Conservation (phyloP, 2,329 filamentous ascomycete species). For the Epichloe gansuensis region DNA sequence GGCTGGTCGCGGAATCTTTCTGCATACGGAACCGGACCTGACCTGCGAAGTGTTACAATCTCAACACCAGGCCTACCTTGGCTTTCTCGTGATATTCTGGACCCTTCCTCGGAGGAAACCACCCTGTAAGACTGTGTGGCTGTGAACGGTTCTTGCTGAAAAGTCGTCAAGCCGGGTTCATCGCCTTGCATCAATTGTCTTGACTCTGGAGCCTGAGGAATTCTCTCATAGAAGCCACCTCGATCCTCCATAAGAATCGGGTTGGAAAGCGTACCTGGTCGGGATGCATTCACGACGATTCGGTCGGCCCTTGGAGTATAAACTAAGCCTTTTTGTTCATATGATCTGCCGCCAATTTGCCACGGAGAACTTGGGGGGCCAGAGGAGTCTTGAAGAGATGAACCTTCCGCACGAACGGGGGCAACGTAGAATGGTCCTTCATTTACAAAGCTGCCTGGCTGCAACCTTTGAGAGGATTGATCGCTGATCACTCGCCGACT, state of each 20-base stretch:
- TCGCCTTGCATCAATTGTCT: background rate
- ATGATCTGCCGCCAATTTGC: slow-evolving; percentile 6
- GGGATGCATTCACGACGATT: slow-evolving; percentile 18
- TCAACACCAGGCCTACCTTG: slow-evolving; percentile 11
- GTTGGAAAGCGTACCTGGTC: slow-evolving; percentile 19
- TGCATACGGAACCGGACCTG: slow-evolving; percentile 1
- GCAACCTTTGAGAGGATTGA: background rate
- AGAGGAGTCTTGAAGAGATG: background rate
- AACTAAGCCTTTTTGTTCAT: slow-evolving; percentile 9
- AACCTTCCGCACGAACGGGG: background rate
- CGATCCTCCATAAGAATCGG: slow-evolving; percentile 28
- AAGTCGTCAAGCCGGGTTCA: background rate
- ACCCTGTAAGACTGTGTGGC: slow-evolving; percentile 7
- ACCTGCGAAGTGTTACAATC: slow-evolving; percentile 9
- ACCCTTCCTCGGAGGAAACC: slow-evolving; percentile 11
- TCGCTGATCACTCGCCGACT: slow-evolving; percentile 10
- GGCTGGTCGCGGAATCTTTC: background rate
- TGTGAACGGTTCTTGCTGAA: slow-evolving; percentile 8
- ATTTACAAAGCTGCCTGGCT: slow-evolving; percentile 1
- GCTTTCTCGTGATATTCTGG: slow-evolving; percentile 9
- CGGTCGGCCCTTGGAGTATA: slow-evolving; percentile 13
- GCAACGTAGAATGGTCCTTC: slow-evolving; percentile 2
- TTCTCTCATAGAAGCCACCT: slow-evolving; percentile 24
- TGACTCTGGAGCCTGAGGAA: slow-evolving; percentile 7
- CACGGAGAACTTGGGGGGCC: background rate